A percentile compares a stretch with the other conserved stretches of the same genome.
Conservation (phyloP, 31 red algal genomes). For the Odonthalia washingtoniensis region DNA sequence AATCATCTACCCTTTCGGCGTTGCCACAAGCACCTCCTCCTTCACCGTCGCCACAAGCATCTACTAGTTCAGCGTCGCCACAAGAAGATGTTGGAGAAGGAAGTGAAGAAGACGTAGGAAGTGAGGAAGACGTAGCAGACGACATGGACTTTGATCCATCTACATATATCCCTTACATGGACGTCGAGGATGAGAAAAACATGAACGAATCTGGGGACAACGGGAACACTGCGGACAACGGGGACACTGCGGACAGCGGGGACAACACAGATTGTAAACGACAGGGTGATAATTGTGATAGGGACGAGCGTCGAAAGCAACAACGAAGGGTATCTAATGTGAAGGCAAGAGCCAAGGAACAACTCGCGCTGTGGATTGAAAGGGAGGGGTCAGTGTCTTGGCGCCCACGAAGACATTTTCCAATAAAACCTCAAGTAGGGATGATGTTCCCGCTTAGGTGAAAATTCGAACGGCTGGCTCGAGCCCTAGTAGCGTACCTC, state of each 20-base stretch:
- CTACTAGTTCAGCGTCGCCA: background rate
- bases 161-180: background rate
- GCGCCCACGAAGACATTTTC: background rate
- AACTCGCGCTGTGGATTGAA: background rate
- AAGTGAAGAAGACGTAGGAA: background rate
- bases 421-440: background rate
- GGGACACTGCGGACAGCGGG: background rate
- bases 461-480: background rate
- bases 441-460: background rate
- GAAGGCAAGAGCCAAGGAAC: background rate
- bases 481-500: background rate
- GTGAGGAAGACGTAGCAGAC: background rate
- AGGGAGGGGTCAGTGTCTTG: background rate
- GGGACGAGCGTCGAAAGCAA: background rate
- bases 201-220: background rate
- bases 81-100: background rate
- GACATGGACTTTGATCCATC: background rate
- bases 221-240: too few species aligned
- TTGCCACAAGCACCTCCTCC: background rate
- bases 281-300: background rate
- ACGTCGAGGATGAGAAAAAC: background rate
- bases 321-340: background rate
- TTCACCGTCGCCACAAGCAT: background rate
- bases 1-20: background rate
- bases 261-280: background rate